Evolutionary conservation across 2,329 filamentous ascomycete species (phyloP).

Genomic region (Colletotrichum falcatum): DNA sequence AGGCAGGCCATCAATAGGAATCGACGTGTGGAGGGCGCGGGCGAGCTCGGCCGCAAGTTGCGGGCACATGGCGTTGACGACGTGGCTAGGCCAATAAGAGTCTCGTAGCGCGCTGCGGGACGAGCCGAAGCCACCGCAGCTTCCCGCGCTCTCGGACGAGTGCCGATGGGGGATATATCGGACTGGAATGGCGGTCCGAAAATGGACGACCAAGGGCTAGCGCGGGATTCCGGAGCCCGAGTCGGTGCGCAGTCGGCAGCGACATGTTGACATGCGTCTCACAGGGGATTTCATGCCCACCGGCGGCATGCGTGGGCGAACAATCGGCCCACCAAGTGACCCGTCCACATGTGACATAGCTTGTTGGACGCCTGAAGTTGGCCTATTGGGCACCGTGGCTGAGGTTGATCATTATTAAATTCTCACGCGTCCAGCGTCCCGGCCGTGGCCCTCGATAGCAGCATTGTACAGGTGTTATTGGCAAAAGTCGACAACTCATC

Average conservation of each 20-base stretch:
- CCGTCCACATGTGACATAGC: not conserved
- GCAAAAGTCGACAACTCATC: conserved; percentile 34
- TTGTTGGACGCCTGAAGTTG: not conserved
- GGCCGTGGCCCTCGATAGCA: conserved; percentile 15
- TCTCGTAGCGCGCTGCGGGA: not conserved
- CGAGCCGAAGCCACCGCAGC: not conserved
- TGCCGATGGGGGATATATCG: not conserved
- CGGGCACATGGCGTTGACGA: not conserved
- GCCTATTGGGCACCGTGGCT: not conserved
- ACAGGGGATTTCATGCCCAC: not conserved
- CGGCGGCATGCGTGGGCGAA: not conserved
- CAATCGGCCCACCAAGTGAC: not conserved
- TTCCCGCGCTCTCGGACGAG: not conserved
- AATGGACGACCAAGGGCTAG: not conserved
- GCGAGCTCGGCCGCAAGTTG: not conserved
- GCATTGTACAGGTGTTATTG: conserved; percentile 41
- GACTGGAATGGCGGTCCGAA: not conserved
- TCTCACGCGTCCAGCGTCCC: conserved; percentile 30
- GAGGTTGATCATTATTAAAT: conserved; percentile 27
- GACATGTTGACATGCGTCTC: not conserved
- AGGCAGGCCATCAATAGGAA: not conserved
- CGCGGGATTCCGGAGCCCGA: not conserved
- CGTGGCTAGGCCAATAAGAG: not conserved
- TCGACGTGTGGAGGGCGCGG: not conserved
- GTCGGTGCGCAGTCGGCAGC: not conserved